A percentile compares a stretch with the other conserved stretches of the same genome.
Conservation (phyloP, 1,139 yeast genomes). For the Candida albicans region DNA sequence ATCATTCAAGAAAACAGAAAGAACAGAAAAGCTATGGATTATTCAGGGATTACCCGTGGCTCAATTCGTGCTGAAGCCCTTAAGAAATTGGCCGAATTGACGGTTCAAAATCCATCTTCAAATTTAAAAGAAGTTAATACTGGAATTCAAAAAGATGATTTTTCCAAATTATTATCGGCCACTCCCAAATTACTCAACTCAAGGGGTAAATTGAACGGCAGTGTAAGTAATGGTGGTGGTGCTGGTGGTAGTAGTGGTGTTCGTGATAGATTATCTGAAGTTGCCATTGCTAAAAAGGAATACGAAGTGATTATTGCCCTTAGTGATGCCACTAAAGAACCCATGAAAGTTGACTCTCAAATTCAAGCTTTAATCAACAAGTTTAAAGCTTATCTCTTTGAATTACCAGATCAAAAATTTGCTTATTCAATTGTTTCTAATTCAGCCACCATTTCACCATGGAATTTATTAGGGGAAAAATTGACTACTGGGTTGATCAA, state of each 20-base stretch:
- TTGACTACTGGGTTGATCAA: slow-evolving; percentile 39
- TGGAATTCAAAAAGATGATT: slow-evolving; percentile 22
- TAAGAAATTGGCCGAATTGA: slow-evolving; percentile 37
- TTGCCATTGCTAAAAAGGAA: slow-evolving; percentile 56
- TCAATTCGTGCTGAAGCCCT: slow-evolving; percentile 64
- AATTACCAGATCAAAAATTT: slow-evolving; percentile 53
- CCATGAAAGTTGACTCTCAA: slow-evolving; percentile 42
- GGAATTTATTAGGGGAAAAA: slow-evolving; percentile 37
- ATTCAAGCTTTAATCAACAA: slow-evolving; percentile 54
- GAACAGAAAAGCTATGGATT: slow-evolving; percentile 33
- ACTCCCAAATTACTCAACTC: slow-evolving; percentile 18
- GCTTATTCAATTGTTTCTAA: slow-evolving; percentile 22
- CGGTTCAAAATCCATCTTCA: slow-evolving; percentile 25
- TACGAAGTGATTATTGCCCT: slow-evolving; percentile 72
- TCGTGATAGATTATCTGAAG: slow-evolving; percentile 20
- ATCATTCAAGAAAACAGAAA: background rate
- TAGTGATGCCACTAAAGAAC: slow-evolving; percentile 50
- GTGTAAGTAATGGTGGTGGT: slow-evolving; percentile 2
- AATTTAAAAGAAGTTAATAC: slow-evolving; percentile 17
- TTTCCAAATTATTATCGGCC: slow-evolving; percentile 24
- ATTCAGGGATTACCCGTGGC: slow-evolving; percentile 38
- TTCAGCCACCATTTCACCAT: slow-evolving; percentile 34
- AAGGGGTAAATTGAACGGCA: slow-evolving; percentile 3
- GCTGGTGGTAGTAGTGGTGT: background rate
- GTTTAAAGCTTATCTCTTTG: slow-evolving; percentile 58